These are phyloP conservation scores for Aquilaria agallochum DNA, from an alignment of 441 rosid genomes.

Conservation along the genomic window DNA sequence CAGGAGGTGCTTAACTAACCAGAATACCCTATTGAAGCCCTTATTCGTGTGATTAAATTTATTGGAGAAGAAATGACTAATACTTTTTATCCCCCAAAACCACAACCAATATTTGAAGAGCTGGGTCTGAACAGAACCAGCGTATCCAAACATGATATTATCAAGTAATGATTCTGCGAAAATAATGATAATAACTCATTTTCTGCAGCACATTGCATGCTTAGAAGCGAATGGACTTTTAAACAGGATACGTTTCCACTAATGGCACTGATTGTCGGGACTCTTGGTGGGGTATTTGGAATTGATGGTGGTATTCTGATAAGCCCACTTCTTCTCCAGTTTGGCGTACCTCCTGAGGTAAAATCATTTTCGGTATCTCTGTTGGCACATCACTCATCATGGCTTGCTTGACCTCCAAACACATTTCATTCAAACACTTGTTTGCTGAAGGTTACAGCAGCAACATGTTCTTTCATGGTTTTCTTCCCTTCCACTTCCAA, in stretches of 20 bases:
- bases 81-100: no score
- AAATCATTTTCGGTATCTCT: background rate
- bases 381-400: background rate
- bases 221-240: constrained; percentile 16
- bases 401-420: background rate
- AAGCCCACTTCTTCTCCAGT: constrained; percentile 87
- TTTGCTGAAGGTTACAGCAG: constrained; percentile 51
- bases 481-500: constrained; percentile 59
- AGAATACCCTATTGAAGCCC: no score
- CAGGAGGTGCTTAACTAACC: constrained; percentile 28
- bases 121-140: no score
- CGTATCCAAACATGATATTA: no score
- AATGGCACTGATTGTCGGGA: constrained; percentile 80
- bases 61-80: no score
- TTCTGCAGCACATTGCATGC: constrained; percentile 37
- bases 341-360: constrained; percentile 83
- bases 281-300: constrained; percentile 82
- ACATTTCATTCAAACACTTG: background rate
- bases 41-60: no score
- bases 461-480: constrained; percentile 65
- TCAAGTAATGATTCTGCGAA: no score
- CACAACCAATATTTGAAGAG: no score
- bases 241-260: constrained; percentile 51
- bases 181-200: background rate
- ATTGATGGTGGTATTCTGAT: constrained; percentile 95